phyloP scores from a whole-genome alignment of 1,139 yeast genomes.

The Candida sp. region DNA sequence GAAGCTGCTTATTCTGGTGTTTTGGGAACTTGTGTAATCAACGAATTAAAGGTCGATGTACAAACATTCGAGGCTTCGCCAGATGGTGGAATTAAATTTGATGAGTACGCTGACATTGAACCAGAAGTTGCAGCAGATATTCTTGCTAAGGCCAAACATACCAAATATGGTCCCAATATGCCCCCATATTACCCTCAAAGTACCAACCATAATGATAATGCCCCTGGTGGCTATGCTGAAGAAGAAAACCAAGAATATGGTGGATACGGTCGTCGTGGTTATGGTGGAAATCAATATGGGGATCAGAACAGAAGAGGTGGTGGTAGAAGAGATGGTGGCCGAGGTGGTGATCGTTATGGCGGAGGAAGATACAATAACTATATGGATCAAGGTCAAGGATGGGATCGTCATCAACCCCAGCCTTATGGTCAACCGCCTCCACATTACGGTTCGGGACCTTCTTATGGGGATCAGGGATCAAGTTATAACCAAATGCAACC shows the following conservation, averaged over 20 bases:
- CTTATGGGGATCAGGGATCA: background rate
- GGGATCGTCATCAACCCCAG: constrained; percentile 6
- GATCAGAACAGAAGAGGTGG: constrained; percentile 7
- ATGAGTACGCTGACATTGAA: constrained; percentile 72
- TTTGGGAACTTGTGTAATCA: constrained; percentile 66
- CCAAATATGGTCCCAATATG: constrained; percentile 25
- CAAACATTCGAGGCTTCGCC: constrained; percentile 69
- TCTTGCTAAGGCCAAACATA: constrained; percentile 25
- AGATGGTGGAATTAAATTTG: constrained; percentile 75
- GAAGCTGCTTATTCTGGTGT: constrained; percentile 85
- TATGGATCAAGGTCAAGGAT: constrained; percentile 2
- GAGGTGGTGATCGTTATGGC: background rate
- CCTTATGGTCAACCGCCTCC: constrained; percentile 8
- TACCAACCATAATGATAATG: constrained; percentile 10
- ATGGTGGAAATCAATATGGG: constrained; percentile 6
- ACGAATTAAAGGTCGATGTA: constrained; percentile 57
- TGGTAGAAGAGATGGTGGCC: constrained; percentile 5
- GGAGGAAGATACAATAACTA: constrained; percentile 1
- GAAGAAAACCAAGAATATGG: constrained; percentile 1
- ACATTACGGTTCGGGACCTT: constrained; percentile 1
- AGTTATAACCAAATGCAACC: background rate
- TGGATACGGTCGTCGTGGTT: constrained; percentile 6
- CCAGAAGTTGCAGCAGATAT: constrained; percentile 62
- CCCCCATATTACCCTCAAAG: constrained; percentile 17
- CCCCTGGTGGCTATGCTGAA: constrained; percentile 6